These are phyloP conservation scores for Suhomyces bokatorum DNA, from an alignment of 1,139 yeast species.

Conservation along the genomic window DNA sequence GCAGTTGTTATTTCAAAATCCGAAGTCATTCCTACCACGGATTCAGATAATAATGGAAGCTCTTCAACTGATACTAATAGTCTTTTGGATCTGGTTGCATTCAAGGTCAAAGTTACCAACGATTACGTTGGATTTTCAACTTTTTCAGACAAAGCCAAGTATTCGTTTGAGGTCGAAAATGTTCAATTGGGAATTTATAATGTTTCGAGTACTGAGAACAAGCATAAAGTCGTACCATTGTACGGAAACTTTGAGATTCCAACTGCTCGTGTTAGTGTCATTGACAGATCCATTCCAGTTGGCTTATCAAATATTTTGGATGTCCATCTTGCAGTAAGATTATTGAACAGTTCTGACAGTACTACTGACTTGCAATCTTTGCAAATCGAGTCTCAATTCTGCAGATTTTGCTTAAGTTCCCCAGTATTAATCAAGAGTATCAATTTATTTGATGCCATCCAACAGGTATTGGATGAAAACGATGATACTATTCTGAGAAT, in stretches of 20 bases:
- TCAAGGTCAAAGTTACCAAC: constrained; percentile 30
- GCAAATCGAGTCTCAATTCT: constrained; percentile 59
- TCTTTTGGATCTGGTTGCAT: constrained; percentile 18
- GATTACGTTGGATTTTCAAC: constrained; percentile 42
- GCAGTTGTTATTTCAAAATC: background rate
- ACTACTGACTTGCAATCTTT: constrained; percentile 37
- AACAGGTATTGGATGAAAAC: background rate
- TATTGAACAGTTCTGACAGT: constrained; percentile 31
- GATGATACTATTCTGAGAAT: background rate
- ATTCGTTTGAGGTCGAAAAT: constrained; percentile 37
- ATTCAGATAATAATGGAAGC: background rate
- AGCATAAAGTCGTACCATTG: constrained; percentile 23
- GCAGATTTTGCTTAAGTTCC: constrained; percentile 59
- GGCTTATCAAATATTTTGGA: constrained; percentile 51
- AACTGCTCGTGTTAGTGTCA: constrained; percentile 38
- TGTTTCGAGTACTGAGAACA: constrained; percentile 20
- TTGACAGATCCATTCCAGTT: constrained; percentile 38
- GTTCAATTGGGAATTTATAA: constrained; percentile 24
- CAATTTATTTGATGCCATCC: constrained; percentile 11
- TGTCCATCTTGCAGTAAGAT: constrained; percentile 37
- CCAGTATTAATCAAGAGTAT: constrained; percentile 45
- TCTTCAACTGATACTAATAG: background rate
- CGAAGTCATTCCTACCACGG: background rate
- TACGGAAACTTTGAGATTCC: constrained; percentile 46
- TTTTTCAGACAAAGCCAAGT: constrained; percentile 32